Evolutionary conservation across 2,329 filamentous ascomycete species (phyloP).

Genomic region (Phialophora chinensis): DNA sequence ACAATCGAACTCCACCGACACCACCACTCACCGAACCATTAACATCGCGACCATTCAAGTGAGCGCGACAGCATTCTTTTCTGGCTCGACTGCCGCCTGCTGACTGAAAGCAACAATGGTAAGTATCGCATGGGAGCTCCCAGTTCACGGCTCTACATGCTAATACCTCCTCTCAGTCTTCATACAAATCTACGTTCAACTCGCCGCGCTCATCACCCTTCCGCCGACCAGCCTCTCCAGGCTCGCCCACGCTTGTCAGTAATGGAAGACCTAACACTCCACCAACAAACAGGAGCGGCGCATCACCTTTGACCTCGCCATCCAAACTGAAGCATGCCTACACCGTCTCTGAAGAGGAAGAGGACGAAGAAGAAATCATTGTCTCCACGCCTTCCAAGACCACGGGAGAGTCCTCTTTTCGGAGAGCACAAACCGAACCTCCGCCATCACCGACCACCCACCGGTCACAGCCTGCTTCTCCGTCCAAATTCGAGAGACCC

Average conservation of each 20-base stretch:
- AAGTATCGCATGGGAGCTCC: neutral
- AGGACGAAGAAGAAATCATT: conserved; percentile 40
- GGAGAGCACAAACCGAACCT: conserved; percentile 42
- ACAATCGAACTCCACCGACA: neutral
- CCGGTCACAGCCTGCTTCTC: conserved; percentile 1
- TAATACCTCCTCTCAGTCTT: conserved; percentile 26
- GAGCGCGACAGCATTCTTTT: neutral
- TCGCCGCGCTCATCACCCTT: conserved; percentile 74
- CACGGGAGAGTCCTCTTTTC: conserved; percentile 42
- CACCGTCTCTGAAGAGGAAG: conserved; percentile 49
- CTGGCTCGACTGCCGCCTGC: neutral
- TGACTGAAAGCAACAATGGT: conserved; percentile 24
- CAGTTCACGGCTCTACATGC: neutral
- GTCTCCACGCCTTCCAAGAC: conserved; percentile 51
- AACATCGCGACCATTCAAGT: neutral
- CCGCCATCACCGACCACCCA: conserved; percentile 48
- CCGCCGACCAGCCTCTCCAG: conserved; percentile 68
- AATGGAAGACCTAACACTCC: conserved; percentile 52
- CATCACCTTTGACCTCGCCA: conserved; percentile 52
- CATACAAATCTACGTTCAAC: conserved; percentile 57
- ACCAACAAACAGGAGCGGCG: conserved; percentile 49
- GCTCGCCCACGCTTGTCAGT: conserved; percentile 64
- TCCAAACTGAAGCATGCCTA: conserved; percentile 56
- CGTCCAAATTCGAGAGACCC: conserved; percentile 17
- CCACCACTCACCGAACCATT: neutral